Evolutionary conservation across 371 early-diverging fungal genomes (phyloP).

Genomic region (Batrachochytrium dendrobatidis): DNA sequence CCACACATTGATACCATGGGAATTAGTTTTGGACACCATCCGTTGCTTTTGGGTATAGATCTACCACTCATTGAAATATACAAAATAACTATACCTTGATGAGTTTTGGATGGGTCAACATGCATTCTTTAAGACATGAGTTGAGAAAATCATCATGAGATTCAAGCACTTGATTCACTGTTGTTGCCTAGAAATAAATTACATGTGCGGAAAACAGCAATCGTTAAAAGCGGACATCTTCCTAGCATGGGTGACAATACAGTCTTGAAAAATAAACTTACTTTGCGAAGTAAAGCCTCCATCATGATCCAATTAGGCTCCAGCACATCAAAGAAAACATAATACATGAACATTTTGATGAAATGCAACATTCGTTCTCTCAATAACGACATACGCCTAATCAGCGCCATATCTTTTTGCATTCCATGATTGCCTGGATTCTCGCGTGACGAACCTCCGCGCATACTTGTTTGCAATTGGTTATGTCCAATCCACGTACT

Average conservation of each 20-base stretch:
- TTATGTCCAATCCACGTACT: conserved; percentile 53
- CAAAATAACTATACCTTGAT: conserved; percentile 53
- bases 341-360: conserved; percentile 81
- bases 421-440: conserved; percentile 16
- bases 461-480: conserved; percentile 10
- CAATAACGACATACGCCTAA: conserved; percentile 58
- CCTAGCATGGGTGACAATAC: no score
- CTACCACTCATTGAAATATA: conserved; percentile 2
- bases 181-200: conserved; percentile 39
- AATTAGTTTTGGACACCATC: no score
- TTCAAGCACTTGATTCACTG: conserved; percentile 79
- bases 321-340: conserved; percentile 77
- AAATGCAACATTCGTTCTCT: conserved; percentile 75
- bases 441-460: conserved; percentile 3
- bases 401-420: conserved; percentile 21
- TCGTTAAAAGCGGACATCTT: neutral
- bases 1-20: neutral
- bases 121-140: conserved; percentile 80
- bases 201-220: conserved; percentile 2
- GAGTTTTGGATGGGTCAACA: conserved; percentile 75
- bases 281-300: conserved; percentile 45
- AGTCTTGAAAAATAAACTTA: conserved; percentile 4
- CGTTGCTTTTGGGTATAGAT: neutral
- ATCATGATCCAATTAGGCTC: conserved; percentile 79
- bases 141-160: conserved; percentile 79